Conservation (phyloP, 345 rosid genomes). For the Eucalyptus marginata region DNA sequence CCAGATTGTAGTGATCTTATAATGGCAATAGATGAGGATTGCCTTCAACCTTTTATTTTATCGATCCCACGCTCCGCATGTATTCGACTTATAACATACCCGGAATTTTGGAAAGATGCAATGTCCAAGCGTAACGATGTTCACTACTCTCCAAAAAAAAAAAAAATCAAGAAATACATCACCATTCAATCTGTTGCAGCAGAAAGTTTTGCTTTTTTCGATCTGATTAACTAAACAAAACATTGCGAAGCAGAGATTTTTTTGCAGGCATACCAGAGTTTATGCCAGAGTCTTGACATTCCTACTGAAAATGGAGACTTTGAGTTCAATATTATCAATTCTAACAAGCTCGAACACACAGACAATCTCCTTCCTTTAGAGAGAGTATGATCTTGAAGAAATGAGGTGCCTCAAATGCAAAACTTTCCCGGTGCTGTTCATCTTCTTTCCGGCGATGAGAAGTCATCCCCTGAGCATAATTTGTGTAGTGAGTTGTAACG, state of each 20-base stretch:
- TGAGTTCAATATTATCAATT: too few species aligned
- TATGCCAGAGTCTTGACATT: too few species aligned
- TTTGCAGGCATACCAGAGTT: too few species aligned
- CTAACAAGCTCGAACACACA: too few species aligned
- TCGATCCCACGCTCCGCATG: too few species aligned
- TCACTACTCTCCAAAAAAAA: neutral
- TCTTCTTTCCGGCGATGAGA: rapidly evolving
- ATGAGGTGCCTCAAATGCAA: rapidly evolving
- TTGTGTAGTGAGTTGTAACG: neutral
- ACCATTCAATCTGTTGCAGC: neutral
- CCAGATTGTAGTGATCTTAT: neutral
- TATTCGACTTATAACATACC: too few species aligned
- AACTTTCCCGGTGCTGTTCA: neutral
- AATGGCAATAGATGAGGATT: neutral
- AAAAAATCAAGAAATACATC: neutral
- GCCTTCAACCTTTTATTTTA: too few species aligned
- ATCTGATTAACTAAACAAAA: neutral
- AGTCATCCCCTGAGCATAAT: neutral
- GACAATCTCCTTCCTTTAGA: neutral
- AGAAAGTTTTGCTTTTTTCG: neutral
- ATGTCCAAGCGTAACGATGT: rapidly evolving
- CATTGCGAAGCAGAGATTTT: too few species aligned
- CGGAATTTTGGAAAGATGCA: too few species aligned
- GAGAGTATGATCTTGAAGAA: neutral
- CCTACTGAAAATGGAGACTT: neutral